Conservation (phyloP, 257 asterid species). For the Nicotiana tabacum region DNA sequence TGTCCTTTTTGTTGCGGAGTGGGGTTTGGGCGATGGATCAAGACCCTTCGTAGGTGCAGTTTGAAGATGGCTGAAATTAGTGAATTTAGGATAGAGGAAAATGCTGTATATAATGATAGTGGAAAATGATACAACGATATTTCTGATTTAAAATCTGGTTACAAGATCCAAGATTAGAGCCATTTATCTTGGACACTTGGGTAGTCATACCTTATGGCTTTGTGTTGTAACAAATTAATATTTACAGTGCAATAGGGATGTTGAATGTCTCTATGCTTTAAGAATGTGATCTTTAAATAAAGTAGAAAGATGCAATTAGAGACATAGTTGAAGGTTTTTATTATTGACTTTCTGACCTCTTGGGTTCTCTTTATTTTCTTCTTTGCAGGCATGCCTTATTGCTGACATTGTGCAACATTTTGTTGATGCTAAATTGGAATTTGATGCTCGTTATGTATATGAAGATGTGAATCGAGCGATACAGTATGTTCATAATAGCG, state of each 20-base stretch:
- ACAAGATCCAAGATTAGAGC: background rate
- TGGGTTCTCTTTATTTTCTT: background rate
- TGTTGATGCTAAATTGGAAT: constrained; percentile 91
- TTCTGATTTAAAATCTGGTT: background rate
- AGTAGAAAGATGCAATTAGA: background rate
- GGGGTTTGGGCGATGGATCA: background rate
- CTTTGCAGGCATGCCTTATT: constrained; percentile 85
- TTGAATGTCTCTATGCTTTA: background rate
- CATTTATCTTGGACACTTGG: background rate
- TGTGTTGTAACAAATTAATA: background rate
- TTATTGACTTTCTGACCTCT: background rate
- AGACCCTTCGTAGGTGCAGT: background rate
- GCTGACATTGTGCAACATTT: constrained; percentile 96
- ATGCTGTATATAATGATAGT: background rate
- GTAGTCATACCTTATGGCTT: background rate
- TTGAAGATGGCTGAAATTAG: background rate
- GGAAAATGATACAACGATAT: background rate
- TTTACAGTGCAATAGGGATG: background rate
- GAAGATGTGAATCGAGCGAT: constrained; percentile 89
- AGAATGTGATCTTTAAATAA: background rate
- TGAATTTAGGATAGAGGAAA: background rate
- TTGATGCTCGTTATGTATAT: constrained; percentile 83
- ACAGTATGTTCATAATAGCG: constrained; percentile 88
- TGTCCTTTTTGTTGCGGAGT: no score
- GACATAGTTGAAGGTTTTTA: background rate